A percentile compares a stretch with the other conserved stretches of the same genome.
Conservation (phyloP, 306 rosid genomes). For the Inga oerstediana region DNA sequence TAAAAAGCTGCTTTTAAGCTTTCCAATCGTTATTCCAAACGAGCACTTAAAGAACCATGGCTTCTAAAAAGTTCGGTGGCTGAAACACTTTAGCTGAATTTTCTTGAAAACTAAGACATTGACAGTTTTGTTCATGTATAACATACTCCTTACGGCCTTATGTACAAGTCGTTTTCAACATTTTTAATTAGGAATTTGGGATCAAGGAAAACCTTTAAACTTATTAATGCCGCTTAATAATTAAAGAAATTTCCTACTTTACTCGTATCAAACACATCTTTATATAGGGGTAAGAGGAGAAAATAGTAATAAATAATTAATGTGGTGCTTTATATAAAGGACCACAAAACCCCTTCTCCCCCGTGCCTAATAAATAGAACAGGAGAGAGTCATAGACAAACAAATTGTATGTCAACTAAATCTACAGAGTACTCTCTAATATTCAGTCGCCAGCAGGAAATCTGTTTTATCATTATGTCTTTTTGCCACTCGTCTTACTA, state of each 20-base stretch:
- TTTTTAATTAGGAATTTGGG: neutral
- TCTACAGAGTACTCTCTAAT: neutral
- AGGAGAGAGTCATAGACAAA: neutral
- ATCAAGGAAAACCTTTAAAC: neutral
- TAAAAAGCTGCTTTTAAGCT: too few species aligned
- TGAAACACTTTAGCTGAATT: constrained; percentile 2
- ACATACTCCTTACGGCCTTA: neutral
- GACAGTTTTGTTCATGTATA: constrained; percentile 10
- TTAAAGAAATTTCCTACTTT: too few species aligned
- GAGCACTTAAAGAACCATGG: neutral
- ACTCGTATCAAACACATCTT: neutral
- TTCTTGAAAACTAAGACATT: neutral
- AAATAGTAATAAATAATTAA: too few species aligned
- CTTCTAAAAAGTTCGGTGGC: neutral
- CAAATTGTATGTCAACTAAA: neutral
- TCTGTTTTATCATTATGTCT: neutral
- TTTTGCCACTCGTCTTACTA: neutral
- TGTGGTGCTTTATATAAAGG: neutral
- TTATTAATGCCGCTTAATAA: too few species aligned
- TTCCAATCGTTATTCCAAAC: too few species aligned
- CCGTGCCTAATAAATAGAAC: neutral
- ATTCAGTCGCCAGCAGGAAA: neutral
- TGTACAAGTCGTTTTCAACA: too few species aligned
- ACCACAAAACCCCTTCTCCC: neutral
- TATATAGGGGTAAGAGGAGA: neutral